Evolutionary conservation across 2,329 filamentous ascomycete genomes (phyloP).

Genomic region (Colletotrichum limetticola): DNA sequence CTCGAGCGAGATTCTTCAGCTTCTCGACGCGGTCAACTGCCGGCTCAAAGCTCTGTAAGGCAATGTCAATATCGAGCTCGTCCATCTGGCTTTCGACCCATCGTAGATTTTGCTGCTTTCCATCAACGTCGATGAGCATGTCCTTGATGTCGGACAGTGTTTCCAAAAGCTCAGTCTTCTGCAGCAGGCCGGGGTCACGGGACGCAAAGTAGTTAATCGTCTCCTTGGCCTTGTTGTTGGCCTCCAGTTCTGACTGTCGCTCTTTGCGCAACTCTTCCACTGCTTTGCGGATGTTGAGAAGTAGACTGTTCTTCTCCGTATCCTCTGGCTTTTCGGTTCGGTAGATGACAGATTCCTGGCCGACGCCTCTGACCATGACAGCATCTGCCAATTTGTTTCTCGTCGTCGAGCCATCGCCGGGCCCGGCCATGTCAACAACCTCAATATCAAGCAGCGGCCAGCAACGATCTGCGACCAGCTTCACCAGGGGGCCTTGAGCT

Average conservation of each 20-base stretch:
- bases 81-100: constrained; percentile 98
- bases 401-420: constrained; percentile 61
- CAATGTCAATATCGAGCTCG: constrained; percentile 95
- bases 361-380: constrained; percentile 87
- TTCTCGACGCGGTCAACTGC: constrained; percentile 88
- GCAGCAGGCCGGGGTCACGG: constrained; percentile 78
- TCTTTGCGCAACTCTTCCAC: constrained; percentile 91
- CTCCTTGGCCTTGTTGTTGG: constrained; percentile 85
- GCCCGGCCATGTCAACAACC: constrained; percentile 85
- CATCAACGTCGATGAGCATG: constrained; percentile 94
- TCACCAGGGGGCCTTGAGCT: constrained; percentile 65
- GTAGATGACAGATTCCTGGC: constrained; percentile 93
- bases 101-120: constrained; percentile 93
- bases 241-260: constrained; percentile 86
- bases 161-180: constrained; percentile 84
- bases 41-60: constrained; percentile 86
- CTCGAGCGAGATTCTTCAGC: constrained; percentile 80
- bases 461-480: constrained; percentile 92
- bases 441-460: constrained; percentile 95
- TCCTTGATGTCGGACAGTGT: constrained; percentile 83
- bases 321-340: constrained; percentile 85
- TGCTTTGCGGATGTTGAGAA: constrained; percentile 92
- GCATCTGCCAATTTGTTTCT: constrained; percentile 80
- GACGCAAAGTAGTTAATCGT: constrained; percentile 88
- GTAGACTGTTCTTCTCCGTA: constrained; percentile 80